Base-by-base conservation (phyloP, 1,139 yeast species). In the Nakaseomyces delphensis region DNA sequence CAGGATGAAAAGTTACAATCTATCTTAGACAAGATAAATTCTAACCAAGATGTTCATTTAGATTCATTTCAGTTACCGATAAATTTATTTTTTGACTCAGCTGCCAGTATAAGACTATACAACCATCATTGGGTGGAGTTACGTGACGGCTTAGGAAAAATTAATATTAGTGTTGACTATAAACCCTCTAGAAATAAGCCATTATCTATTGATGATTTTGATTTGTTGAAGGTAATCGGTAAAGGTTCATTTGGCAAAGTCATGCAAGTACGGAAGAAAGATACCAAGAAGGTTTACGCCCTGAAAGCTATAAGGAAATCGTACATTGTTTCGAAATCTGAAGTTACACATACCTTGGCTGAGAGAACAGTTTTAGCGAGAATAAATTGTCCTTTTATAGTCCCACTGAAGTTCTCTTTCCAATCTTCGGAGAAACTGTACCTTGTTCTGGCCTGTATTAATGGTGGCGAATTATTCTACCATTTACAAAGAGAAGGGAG, bases 181-280 rank as follows among this genome's bases (percentile, higher is more conserved):
- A 82, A 79, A 60, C 86, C 94, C 13, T 71, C 77, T 43, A 73
- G 75, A 45, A 76, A 77, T 52, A 76, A 77, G 54, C 83, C 83
- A 41, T 70, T 91, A 40, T 71, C 86, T 2, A 86, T 91, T 51
- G 95, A 86, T 43, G 96, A 89, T 57, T 89, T 91, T 63, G 95
- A 87, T 55, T 68, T 91, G 44, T 72, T 91, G 53, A 91, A 89
- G 64, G 97, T 91, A 21, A 86, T 91, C 44, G 98, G 98, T 39
- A 89, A 89, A 62, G 98, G 98, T 2, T 86, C 96, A 2, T 91
- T 91, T 64, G 98, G 98, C 43, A 91, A 91, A 64, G 98, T 91
- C 45, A 89, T 89, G 97, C 97, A 89, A 65, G 97, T 89, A 38
- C 79, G 87, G 45, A 89, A 91, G 66, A 84, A 83, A 53, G 97